Base-by-base conservation (phyloP, 306 rosid genomes). In the Hylodesmum podocarpum region DNA sequence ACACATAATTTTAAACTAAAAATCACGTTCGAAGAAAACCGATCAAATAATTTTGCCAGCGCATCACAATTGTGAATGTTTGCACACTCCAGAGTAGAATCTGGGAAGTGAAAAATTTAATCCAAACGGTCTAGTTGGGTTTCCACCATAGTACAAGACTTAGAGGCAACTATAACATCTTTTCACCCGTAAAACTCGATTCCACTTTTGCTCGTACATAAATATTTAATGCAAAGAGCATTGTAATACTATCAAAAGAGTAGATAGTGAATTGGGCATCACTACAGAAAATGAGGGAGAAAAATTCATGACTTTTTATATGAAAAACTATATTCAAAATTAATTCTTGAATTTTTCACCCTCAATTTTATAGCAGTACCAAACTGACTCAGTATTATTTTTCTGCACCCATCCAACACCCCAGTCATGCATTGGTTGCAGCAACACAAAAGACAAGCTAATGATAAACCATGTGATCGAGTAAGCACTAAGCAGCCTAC, bases 281-380 rank as follows among this genome's bases (percentile, higher is more conserved):
- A 24, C 75, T 31, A 57, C 73, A 61, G 68, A 81, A 76, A 63
- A 70, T 81, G 85, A 76, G 82, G 82, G 85, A 62, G 79, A 53
- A 77, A 76, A 82, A 82, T 82, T 76, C 85, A 81, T 43, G 27
- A 43, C 55, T 59, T 80, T 33, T 54, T 33, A 43, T 19, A 43
- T 66, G 78, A 53, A 81, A 50, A 40, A 22, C 16, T 76, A 41
- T 31, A 18, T 53, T 64, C 43, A 82, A 51, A 76, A 57, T 24
- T 71, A 44, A 37, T 34, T 64, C 82, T 43, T 77, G 85, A 82
- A 82, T 77, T 82, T 78, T 64, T 70, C 82, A 77, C 82, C 85
- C 85, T 82, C 82, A 77, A 34, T 53, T 82, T 64, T 55, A 63
- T 43, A 71, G 13, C 79, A 77, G 63, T 33, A 71, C 75, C 85